Evolutionary conservation across 495 filamentous ascomycete species (phyloP).

Genomic region (Umbilicaria muhlenbergii): DNA sequence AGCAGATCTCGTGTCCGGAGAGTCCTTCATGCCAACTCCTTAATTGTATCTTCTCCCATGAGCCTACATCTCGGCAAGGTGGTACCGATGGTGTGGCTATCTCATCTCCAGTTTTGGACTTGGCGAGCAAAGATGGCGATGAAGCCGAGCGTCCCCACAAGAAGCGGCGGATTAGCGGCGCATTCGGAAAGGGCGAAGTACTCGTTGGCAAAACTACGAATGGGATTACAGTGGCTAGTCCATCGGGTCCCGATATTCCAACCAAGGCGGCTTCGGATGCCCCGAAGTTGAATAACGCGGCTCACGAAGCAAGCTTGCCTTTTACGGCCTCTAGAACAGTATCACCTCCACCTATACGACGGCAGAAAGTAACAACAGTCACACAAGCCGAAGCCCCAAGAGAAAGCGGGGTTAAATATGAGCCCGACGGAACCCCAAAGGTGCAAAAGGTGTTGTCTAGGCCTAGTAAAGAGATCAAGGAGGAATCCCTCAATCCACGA

Average conservation of each 20-base stretch:
- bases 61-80: background rate
- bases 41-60: slow-evolving; percentile 47
- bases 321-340: slow-evolving; percentile 15
- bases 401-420: too few species aligned
- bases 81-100: too few species aligned
- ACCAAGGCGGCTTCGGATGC: too few species aligned
- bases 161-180: too few species aligned
- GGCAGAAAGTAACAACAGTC: background rate
- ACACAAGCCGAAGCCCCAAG: background rate
- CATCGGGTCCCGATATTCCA: too few species aligned
- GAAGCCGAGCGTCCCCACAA: too few species aligned
- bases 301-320: background rate
- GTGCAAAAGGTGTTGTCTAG: slow-evolving; percentile 6
- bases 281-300: too few species aligned
- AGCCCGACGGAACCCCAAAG: background rate
- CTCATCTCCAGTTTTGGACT: too few species aligned
- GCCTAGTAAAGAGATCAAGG: slow-evolving; percentile 19
- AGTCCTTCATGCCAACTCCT: slow-evolving; percentile 36
- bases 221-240: too few species aligned
- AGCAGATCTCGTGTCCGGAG: slow-evolving; percentile 46
- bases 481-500: slow-evolving; percentile 61
- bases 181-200: too few species aligned
- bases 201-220: too few species aligned
- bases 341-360: slow-evolving; percentile 27
- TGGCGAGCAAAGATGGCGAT: too few species aligned